Evolutionary conservation across 805 yeast genomes (phyloP).

Genomic region (Starmerella davenportii): DNA sequence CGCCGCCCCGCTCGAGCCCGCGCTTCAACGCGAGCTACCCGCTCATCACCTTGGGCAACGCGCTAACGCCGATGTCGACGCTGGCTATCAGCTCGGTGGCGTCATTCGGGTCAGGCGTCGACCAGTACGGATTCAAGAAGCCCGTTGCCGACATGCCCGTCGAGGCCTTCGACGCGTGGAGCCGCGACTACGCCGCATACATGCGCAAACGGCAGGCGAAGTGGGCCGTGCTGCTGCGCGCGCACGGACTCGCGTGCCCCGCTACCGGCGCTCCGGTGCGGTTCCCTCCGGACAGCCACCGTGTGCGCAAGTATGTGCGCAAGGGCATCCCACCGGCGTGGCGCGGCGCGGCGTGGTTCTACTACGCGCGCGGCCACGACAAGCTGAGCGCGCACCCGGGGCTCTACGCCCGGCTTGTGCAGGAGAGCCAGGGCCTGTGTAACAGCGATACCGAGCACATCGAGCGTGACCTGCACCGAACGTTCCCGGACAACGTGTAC

Average conservation of each 20-base stretch:
- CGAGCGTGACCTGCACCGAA: conserved; percentile 81
- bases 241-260: conserved; percentile 38
- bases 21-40: too few relatives aligned
- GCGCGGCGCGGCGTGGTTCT: conserved; percentile 96
- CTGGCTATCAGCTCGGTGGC: neutral
- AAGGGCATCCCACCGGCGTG: conserved; percentile 94
- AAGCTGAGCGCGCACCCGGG: conserved; percentile 51
- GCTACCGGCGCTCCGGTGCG: conserved; percentile 25
- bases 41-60: too few relatives aligned
- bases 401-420: conserved; percentile 50
- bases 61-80: too few relatives aligned
- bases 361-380: conserved; percentile 74
- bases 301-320: conserved; percentile 55
- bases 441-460: conserved; percentile 77
- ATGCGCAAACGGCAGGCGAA: conserved; percentile 48
- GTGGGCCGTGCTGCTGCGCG: conserved; percentile 54
- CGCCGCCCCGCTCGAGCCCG: too few relatives aligned
- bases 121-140: conserved; percentile 78
- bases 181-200: conserved; percentile 46
- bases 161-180: conserved; percentile 57
- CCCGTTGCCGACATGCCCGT: conserved; percentile 34
- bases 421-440: conserved; percentile 34
- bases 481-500: conserved; percentile 83
- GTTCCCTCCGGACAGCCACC: conserved; percentile 22
- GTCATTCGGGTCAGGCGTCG: conserved; percentile 23